Conservation (phyloP, 129 eudicot genomes). For the Saposhnikovia divaricata region DNA sequence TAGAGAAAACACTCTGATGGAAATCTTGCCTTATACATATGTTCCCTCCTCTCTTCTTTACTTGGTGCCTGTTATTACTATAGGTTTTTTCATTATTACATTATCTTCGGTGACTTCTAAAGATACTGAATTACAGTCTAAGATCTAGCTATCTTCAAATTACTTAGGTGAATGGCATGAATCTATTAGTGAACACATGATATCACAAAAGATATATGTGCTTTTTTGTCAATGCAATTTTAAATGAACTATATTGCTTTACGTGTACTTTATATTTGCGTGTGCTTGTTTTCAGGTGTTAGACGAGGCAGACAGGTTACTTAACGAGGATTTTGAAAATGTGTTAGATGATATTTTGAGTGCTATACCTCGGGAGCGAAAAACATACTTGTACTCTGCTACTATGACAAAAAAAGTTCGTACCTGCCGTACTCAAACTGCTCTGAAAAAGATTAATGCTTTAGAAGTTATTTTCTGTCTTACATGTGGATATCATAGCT, state of each 20-base stretch:
- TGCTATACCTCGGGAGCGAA: constrained; percentile 81
- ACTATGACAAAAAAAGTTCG: constrained; percentile 88
- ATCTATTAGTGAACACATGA: neutral
- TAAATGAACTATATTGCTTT: neutral
- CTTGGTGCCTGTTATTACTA: neutral
- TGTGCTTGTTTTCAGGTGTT: constrained; percentile 47
- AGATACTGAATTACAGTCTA: neutral
- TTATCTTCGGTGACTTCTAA: neutral
- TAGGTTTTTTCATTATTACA: neutral
- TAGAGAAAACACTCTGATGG: neutral
- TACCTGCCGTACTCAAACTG: neutral
- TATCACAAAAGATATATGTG: neutral
- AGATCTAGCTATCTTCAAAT: neutral
- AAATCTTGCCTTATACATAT: neutral
- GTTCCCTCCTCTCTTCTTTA: neutral
- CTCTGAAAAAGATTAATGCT: neutral
- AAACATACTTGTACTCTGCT: constrained; percentile 78
- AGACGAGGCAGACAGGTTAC: constrained; percentile 92
- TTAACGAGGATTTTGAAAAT: constrained; percentile 88
- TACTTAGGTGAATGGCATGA: neutral
- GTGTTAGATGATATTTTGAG: constrained; percentile 62
- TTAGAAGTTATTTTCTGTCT: neutral
- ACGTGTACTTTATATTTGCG: neutral
- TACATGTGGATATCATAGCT: neutral
- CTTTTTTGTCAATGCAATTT: neutral